Evolutionary conservation across 1,284 basidiomycete genomes (phyloP).

Genomic region (Boletus semigastroideus): DNA sequence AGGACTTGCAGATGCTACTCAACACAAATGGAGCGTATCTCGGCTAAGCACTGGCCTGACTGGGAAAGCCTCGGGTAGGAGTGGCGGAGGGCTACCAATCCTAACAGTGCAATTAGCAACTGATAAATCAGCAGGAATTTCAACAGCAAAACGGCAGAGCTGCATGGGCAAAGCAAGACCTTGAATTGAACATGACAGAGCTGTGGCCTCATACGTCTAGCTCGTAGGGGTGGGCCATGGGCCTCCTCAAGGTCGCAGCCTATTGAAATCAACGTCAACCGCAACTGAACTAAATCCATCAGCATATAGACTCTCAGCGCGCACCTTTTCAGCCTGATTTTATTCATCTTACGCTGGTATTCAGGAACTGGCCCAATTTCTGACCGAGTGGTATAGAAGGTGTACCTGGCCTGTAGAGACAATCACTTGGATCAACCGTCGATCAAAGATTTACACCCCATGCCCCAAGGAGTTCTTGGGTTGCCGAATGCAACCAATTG

Average conservation of each 20-base stretch:
- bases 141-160: too few species aligned
- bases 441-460: conserved; percentile 15
- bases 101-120: too few species aligned
- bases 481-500: not conserved
- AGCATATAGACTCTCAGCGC: not conserved
- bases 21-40: not conserved
- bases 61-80: not conserved
- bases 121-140: too few species aligned
- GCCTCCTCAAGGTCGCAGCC: not conserved
- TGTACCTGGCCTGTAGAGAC: not conserved
- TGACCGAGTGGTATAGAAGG: not conserved
- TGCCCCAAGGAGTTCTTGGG: not conserved
- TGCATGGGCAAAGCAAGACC: too few species aligned
- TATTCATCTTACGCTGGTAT: not conserved
- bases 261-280: not conserved
- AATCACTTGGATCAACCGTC: conserved; percentile 8
- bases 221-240: not conserved
- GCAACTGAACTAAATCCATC: not conserved
- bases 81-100: not conserved
- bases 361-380: not conserved
- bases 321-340: not conserved
- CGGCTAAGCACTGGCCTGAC: not conserved
- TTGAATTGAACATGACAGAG: too few species aligned
- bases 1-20: not conserved
- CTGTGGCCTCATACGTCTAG: too few species aligned